Percentiles rank a stretch among this genome's conserved stretches.
Conservation (phyloP, 208 protist genomes). For the Trichomonas vaginalis region DNA sequence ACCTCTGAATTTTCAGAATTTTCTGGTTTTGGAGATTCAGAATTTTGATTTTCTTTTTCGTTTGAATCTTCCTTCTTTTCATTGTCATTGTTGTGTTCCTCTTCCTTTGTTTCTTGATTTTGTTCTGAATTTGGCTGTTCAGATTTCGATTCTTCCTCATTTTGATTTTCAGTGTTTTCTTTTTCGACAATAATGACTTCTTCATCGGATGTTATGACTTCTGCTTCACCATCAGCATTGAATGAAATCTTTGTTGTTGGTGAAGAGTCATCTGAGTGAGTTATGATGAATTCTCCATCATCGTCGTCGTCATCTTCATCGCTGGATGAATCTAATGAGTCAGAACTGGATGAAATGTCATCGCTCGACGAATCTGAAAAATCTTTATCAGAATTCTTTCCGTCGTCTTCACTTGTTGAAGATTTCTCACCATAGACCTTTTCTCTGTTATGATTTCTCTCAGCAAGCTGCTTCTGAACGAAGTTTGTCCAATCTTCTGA, state of each 20-base stretch:
- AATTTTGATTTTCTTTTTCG: neutral
- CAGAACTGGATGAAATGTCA: neutral
- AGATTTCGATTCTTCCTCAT: neutral
- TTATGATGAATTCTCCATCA: neutral
- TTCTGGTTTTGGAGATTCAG: neutral
- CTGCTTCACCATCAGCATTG: no score
- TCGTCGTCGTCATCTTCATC: neutral
- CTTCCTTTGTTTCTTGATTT: neutral
- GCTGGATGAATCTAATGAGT: neutral
- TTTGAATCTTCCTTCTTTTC: neutral
- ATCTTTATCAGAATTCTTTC: neutral
- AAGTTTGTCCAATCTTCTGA: neutral
- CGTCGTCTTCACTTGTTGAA: neutral
- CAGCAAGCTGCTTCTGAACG: neutral
- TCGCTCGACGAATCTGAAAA: neutral
- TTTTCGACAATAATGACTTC: neutral
- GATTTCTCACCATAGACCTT: neutral
- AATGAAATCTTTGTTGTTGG: no score
- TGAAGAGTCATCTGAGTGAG: neutral
- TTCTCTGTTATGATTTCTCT: neutral
- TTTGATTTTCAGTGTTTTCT: neutral
- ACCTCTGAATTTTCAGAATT: neutral
- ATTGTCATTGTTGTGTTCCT: neutral
- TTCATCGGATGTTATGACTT: no score
- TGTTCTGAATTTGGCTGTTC: no score